Evolutionary conservation across 441 rosid species (phyloP), one percentile per base, ranked within the genome.

Genomic region (Manihot esculenta): DNA sequence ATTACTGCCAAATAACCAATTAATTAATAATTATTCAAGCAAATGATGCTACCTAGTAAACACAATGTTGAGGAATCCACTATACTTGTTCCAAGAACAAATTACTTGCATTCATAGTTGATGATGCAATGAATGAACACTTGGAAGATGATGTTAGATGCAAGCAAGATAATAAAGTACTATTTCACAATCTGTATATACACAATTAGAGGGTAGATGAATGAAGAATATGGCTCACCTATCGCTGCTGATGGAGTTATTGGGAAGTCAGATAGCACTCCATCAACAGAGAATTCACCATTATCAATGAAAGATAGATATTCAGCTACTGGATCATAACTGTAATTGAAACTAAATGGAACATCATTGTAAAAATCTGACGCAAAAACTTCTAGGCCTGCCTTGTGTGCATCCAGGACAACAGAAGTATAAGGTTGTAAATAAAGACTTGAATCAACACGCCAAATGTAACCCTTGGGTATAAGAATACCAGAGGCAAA

Each of bases 401-500:
- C 89, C 78, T 86, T 87, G 74, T 92, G 99, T 75, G 98, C 98
- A 84, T 92, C 94, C 64, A 51, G 77, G 49, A 92, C 97, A 50
- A 91, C 41, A 5, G 92, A 69, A 35, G 84, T 87, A 75, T 62
- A 79, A 24, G 91, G 83, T 64, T 4, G 84, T 64, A 89, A 79
- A 79, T 92, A 94, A 54, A 64, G 74, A 62, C 2, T 64, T 3
- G 23, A 18, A 62, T 80, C 87, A 7, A 85, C 74, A 0, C 89
- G 91, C 91, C 88, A 89, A 77, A 94, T 87, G 80, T 86, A 92
- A 78, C 62, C 10, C 89, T 94, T 94, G 1, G 96, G 96, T 67
- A 92, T 81, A 47, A 90, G 89, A 74, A 94, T 80, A 72, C 94
- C 97, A 10, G 97, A 85, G 68, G 98, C 97, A 86, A 94, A 94